These are phyloP conservation scores for Mycothermus thermophilus DNA, from an alignment of 495 filamentous ascomycete species.

Conservation along the genomic window DNA sequence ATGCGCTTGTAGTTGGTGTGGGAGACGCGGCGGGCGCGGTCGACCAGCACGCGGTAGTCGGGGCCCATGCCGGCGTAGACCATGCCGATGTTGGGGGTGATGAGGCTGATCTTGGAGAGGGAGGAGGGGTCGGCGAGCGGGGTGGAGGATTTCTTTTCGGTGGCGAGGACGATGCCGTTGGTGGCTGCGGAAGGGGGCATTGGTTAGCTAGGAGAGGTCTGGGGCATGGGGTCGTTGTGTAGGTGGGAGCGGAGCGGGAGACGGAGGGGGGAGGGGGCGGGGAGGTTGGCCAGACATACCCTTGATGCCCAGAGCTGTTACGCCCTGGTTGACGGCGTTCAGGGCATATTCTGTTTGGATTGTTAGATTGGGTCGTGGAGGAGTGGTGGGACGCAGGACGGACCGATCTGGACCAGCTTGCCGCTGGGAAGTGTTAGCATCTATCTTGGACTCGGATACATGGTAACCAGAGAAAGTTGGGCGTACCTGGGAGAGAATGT, in stretches of 20 bases:
- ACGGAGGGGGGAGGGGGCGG: background rate
- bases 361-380: slow-evolving; percentile 5
- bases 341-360: slow-evolving; percentile 77
- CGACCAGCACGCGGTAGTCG: slow-evolving; percentile 93
- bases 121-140: slow-evolving; percentile 88
- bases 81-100: slow-evolving; percentile 99
- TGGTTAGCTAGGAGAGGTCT: background rate
- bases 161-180: slow-evolving; percentile 97
- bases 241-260: background rate
- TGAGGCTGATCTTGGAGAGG: slow-evolving; percentile 90
- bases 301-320: slow-evolving; percentile 97
- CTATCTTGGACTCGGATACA: slow-evolving; percentile 3
- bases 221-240: background rate
- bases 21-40: slow-evolving; percentile 96
- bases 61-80: slow-evolving; percentile 99
- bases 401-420: slow-evolving; percentile 81
- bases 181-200: slow-evolving; percentile 46
- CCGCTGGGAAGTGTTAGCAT: slow-evolving; percentile 43
- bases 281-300: slow-evolving; percentile 35
- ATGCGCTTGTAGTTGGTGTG: slow-evolving; percentile 99
- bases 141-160: slow-evolving; percentile 97
- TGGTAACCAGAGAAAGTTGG: slow-evolving; percentile 4
- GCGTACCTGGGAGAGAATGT: slow-evolving; percentile 98
- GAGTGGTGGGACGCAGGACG: slow-evolving; percentile 9
- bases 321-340: slow-evolving; percentile 97